Base-by-base conservation (phyloP, 257 asterid species). In the Ajuga chamaepitys region DNA sequence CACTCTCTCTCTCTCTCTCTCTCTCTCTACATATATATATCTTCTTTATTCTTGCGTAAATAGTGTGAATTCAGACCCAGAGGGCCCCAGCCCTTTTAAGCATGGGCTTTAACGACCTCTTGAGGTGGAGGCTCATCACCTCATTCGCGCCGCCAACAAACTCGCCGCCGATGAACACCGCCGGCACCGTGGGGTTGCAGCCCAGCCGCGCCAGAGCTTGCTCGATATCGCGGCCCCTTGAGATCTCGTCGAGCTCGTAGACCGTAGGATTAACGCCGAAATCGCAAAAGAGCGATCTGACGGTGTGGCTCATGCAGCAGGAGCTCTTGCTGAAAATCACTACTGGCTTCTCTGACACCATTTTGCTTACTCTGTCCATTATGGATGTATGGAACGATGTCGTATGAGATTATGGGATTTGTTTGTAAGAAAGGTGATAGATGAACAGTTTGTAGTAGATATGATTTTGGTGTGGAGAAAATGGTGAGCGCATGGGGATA, bases 301-400 rank as follows among this genome's bases (percentile, higher is more conserved):
- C 21, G 0, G 80, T 70, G 80, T 81, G 86, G 76, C 82, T 75
- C 74, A 81, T 81, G 80, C 86, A 81, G 68, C 86, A 81, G 7
- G 77, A 56, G 66, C 76, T 78, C 84, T 75, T 78, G 82, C 84
- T 81, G 59, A 81, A 81, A 61, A 80, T 66, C 73, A 73, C 85
- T 71, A 80, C 80, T 2, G 85, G 82, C 52, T 67, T 76, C 18
- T 80, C 85, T 0, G 80, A 46, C 70, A 66, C 85, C 85, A 76
- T 78, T 53, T 53, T 78, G 69, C 67, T 66, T 11, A 78, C 66
- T 12, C 62, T 64, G 4, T 78, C 86, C 84, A 78, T 81, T 62
- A 37, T 2, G 41, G 26, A 1, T n/a, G 40, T 20, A 2, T 9
- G 11, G n/a, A 32, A 34, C 7, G 59, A 38, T 44, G 13, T 24